Base-by-base conservation (phyloP, 2,329 filamentous ascomycete genomes). In the Penicillium sp. region DNA sequence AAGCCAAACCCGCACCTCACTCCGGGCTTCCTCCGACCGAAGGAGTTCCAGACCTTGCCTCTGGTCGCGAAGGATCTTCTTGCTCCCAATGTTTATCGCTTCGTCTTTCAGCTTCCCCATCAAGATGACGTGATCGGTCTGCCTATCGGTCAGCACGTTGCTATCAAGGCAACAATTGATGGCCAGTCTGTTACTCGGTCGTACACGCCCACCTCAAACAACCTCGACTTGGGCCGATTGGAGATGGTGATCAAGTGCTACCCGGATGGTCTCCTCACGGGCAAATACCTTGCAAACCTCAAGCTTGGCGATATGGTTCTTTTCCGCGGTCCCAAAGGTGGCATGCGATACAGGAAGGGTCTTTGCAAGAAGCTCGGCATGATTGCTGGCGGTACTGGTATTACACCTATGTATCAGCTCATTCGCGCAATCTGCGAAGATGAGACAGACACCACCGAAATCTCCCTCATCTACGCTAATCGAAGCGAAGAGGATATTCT, bases 401-500 rank as follows among this genome's bases (percentile, higher is more conserved):
- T 72, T 40, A 77, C 84, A 1, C 83, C 84, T 2, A 84, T 86
- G 81, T 85, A 80, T 69, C 85, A 88, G 67, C 71, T 89, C 6
- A 87, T 88, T 66, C 82, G 85, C 4, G 84, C 85, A 44, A 86
- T 88, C 56, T 86, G 84, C 66, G 85, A 87, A 66, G 82, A 88
- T 55, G 76, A 81, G n/a, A 74, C 71, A 6, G 87, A 89, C 60
- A 77, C 75, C 1, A 88, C 87, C 0, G 72, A 83, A 61, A 70
- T 88, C 43, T 82, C 76, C 46, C 73, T 89, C 4, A 71, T 89
- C 33, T 87, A 87, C 60, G 86, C 84, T 33, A 88, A 87, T 70
- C 77, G 81, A 1, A 78, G 77, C 0, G 84, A 87, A 63, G 77
- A 77, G 2, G 87, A 89, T 61, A 88, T 89, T 55, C 69, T 89